These are phyloP conservation scores for Harringtonia aguacate DNA, from an alignment of 2,329 filamentous ascomycete genomes.

Conservation along the genomic window DNA sequence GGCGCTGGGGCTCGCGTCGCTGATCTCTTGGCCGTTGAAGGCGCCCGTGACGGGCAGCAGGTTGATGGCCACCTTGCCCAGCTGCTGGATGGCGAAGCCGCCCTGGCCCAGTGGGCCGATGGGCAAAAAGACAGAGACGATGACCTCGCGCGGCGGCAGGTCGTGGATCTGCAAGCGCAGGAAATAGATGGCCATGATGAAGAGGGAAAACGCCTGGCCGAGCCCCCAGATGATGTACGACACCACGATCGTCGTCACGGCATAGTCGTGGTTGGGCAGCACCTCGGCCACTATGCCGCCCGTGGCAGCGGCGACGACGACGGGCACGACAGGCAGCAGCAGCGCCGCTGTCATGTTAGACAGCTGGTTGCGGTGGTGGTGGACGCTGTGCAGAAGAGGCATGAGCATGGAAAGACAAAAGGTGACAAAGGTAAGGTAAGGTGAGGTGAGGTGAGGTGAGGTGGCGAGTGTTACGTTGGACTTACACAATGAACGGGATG, in stretches of 20 bases:
- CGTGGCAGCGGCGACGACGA: conserved; percentile 51
- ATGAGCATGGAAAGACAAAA: not conserved
- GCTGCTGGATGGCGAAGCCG: conserved; percentile 38
- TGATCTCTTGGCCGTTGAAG: conserved; percentile 22
- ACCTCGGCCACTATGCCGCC: conserved; percentile 54
- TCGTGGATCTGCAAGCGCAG: conserved; percentile 56
- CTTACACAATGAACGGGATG: conserved; percentile 41
- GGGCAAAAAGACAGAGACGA: conserved; percentile 52
- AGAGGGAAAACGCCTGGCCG: conserved; percentile 46
- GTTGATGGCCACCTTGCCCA: conserved; percentile 25
- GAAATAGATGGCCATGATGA: conserved; percentile 58
- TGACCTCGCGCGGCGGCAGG: conserved; percentile 53
- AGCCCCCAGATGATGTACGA: conserved; percentile 62
- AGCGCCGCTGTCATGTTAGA: conserved; percentile 46
- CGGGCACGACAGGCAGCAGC: conserved; percentile 50
- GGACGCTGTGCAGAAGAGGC: conserved; percentile 7
- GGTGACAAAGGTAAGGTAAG: no score
- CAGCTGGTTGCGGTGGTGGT: conserved; percentile 17
- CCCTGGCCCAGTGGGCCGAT: conserved; percentile 53
- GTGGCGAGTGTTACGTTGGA: no score
- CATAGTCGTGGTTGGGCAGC: conserved; percentile 42
- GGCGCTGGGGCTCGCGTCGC: conserved; percentile 17
- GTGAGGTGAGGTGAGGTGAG: no score
- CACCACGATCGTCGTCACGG: conserved; percentile 50
- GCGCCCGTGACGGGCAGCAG: conserved; percentile 20